Conservation (phyloP, 73 alveolate species). For the Paraurostyla sp. region DNA sequence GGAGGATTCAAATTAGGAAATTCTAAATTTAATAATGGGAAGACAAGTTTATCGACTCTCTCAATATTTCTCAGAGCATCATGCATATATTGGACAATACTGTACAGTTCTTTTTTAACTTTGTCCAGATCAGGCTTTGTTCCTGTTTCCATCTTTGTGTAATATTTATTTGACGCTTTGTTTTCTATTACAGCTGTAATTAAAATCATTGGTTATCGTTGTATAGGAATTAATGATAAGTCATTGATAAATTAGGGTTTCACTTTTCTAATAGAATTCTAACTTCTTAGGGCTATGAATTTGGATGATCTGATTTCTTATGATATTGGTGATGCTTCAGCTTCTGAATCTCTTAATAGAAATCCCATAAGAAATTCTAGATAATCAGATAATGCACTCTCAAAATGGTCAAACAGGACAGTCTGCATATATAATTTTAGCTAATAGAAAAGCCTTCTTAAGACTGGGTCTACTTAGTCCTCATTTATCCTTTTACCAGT, state of each 20-base stretch:
- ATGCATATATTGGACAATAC: background rate
- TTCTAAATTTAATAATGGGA: background rate
- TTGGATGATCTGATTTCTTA: background rate
- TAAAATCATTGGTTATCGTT: background rate
- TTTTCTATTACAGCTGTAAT: background rate
- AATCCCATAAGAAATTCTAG: background rate
- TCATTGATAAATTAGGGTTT: background rate
- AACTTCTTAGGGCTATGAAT: background rate
- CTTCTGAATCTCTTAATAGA: background rate
- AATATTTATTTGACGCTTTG: slow-evolving; percentile 5
- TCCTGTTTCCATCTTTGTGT: background rate
- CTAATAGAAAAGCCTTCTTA: slow-evolving; percentile 19
- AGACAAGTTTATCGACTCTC: slow-evolving; percentile 38
- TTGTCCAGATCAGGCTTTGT: slow-evolving; percentile 18
- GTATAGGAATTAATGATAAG: background rate
- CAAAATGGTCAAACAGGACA: slow-evolving; percentile 20
- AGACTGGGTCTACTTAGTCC: slow-evolving; percentile 31
- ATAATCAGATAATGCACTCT: background rate
- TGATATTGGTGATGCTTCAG: background rate
- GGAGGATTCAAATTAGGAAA: slow-evolving; percentile 20
- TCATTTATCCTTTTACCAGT: slow-evolving; percentile 23
- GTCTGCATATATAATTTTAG: slow-evolving; percentile 26
- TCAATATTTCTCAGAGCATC: slow-evolving; percentile 12
- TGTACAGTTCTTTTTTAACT: background rate
- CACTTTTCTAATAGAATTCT: background rate